phyloP scores from a whole-genome alignment of 2,329 filamentous ascomycete genomes.

The Anisogramma anomala region DNA sequence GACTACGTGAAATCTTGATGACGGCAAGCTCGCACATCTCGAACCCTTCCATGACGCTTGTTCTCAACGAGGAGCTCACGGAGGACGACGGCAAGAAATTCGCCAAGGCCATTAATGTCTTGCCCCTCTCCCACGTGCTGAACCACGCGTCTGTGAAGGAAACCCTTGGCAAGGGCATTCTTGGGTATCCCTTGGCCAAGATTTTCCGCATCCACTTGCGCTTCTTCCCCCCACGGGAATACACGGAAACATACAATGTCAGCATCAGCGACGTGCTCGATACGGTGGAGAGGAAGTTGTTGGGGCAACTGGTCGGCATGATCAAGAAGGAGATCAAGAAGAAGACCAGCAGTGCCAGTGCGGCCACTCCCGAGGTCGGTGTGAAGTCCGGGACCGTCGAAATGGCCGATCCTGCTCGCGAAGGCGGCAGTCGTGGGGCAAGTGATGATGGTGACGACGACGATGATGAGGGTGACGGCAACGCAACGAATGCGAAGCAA shows the following conservation, averaged over 20 bases:
- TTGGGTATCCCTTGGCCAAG: constrained; percentile 61
- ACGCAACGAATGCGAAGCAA: constrained; percentile 64
- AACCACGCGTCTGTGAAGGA: constrained; percentile 75
- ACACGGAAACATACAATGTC: constrained; percentile 77
- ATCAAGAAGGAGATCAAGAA: constrained; percentile 76
- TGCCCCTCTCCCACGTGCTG: constrained; percentile 73
- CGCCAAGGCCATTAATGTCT: constrained; percentile 79
- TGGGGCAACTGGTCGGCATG: constrained; percentile 58
- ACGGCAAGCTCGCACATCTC: constrained; percentile 82
- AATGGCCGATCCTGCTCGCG: constrained; percentile 29
- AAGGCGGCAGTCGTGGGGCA: constrained; percentile 27
- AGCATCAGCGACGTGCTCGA: constrained; percentile 62
- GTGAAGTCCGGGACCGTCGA: constrained; percentile 42
- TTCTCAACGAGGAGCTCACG: constrained; percentile 61
- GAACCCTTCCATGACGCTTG: constrained; percentile 81
- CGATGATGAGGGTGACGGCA: constrained; percentile 66
- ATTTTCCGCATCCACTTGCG: constrained; percentile 71
- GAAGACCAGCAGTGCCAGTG: constrained; percentile 52
- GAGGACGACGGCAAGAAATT: constrained; percentile 63
- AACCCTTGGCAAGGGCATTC: constrained; percentile 60
- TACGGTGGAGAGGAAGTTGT: constrained; percentile 69
- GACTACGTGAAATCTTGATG: constrained; percentile 96
- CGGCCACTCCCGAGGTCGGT: constrained; percentile 65
- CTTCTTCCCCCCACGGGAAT: constrained; percentile 78
- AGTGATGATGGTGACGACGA: constrained; percentile 45